Evolutionary conservation across 2,329 filamentous ascomycete species (phyloP).

Genomic region (Myriosclerotinia curreyana): DNA sequence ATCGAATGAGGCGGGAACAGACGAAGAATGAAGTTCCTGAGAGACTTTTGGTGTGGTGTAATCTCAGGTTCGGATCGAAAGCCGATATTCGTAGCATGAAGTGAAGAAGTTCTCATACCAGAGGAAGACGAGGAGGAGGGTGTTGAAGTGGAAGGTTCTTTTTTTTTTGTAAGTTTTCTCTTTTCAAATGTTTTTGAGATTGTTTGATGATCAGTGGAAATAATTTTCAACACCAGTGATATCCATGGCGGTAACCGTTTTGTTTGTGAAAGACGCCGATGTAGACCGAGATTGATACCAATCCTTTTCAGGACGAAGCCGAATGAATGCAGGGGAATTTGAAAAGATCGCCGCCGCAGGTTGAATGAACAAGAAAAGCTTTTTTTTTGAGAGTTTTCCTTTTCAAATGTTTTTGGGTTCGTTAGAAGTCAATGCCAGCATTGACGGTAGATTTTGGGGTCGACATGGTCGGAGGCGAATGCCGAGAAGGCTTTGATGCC

Average conservation of each 20-base stretch:
- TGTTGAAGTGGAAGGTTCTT: background rate
- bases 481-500: background rate
- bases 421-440: background rate
- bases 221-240: background rate
- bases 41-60: too few species aligned
- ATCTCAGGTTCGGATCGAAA: background rate
- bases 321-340: background rate
- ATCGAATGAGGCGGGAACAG: background rate
- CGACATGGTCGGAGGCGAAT: background rate
- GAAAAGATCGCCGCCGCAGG: conserved; percentile 2
- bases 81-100: background rate
- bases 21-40: background rate
- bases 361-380: background rate
- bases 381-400: background rate
- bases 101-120: background rate
- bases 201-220: background rate
- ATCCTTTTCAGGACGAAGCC: background rate
- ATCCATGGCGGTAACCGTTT: background rate
- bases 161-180: background rate
- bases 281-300: background rate
- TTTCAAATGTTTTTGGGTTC: background rate
- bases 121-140: background rate
- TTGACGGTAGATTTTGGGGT: too few species aligned
- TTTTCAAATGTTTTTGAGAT: background rate
- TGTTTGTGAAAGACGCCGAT: background rate